Percentiles rank a stretch among this genome's conserved stretches.
phyloP scores from a whole-genome alignment of 2,329 filamentous ascomycete genomes.

The Teratosphaeria destructans region DNA sequence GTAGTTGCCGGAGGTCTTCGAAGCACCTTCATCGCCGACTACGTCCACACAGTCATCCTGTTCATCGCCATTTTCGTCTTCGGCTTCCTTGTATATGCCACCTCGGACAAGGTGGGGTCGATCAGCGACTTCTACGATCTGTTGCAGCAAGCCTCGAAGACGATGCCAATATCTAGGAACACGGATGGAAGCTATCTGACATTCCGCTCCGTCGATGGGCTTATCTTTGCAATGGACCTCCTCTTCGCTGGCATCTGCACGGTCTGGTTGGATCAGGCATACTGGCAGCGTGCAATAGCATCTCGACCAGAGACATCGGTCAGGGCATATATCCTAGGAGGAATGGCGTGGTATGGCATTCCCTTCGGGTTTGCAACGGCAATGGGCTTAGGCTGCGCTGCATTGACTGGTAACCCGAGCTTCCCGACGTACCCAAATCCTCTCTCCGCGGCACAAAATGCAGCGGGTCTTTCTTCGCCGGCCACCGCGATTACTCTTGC shows the following conservation, averaged over 20 bases:
- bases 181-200: conserved; percentile 32
- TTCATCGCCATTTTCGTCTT: conserved; percentile 38
- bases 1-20: conserved; percentile 30
- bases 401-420: conserved; percentile 31
- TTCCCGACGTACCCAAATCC: conserved; percentile 35
- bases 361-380: conserved; percentile 39
- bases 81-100: conserved; percentile 33
- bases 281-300: conserved; percentile 38
- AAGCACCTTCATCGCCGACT: conserved; percentile 33
- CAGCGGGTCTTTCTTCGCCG: conserved; percentile 22
- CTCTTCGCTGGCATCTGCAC: conserved; percentile 18
- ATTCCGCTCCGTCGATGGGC: conserved; percentile 30
- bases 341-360: conserved; percentile 40
- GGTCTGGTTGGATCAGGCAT: conserved; percentile 35
- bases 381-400: conserved; percentile 36
- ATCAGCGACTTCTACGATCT: conserved; percentile 32
- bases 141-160: conserved; percentile 26
- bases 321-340: conserved; percentile 30
- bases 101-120: conserved; percentile 29
- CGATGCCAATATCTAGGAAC: conserved; percentile 30
- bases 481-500: conserved; percentile 22
- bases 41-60: conserved; percentile 31
- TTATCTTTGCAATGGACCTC: conserved; percentile 32
- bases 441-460: conserved; percentile 16
- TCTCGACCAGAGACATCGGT: conserved; percentile 29